These are phyloP conservation scores for Simplicillium sp. DNA, from an alignment of 2,329 filamentous ascomycete species.

Conservation along the genomic window DNA sequence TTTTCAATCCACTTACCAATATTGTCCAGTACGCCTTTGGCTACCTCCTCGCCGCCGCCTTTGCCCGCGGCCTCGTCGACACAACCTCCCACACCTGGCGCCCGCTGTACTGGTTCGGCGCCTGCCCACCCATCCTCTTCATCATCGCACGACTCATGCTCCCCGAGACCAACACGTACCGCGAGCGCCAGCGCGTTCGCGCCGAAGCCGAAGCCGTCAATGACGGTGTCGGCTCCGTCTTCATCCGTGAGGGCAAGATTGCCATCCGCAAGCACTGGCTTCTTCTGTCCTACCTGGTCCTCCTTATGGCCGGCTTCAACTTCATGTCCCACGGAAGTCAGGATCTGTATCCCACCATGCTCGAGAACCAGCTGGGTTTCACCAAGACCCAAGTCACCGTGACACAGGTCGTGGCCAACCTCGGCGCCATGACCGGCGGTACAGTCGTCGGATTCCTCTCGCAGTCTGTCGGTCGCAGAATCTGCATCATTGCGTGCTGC, in stretches of 20 bases:
- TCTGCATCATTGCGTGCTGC: slow-evolving; percentile 58
- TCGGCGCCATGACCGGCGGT: slow-evolving; percentile 62
- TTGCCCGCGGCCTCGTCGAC: slow-evolving; percentile 58
- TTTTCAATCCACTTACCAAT: slow-evolving; percentile 3
- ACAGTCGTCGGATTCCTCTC: slow-evolving; percentile 57
- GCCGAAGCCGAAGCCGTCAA: slow-evolving; percentile 22
- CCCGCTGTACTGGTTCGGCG: slow-evolving; percentile 83
- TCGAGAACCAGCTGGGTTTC: slow-evolving; percentile 46
- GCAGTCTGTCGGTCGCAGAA: slow-evolving; percentile 59
- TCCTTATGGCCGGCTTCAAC: slow-evolving; percentile 87
- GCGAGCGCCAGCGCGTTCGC: slow-evolving; percentile 55
- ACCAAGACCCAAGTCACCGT: slow-evolving; percentile 50
- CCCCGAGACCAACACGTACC: slow-evolving; percentile 69
- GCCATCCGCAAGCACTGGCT: slow-evolving; percentile 75
- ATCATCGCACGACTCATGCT: slow-evolving; percentile 70
- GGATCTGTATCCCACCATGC: slow-evolving; percentile 52
- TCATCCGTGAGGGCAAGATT: slow-evolving; percentile 67
- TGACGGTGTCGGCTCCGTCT: slow-evolving; percentile 41
- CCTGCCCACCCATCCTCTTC: slow-evolving; percentile 69
- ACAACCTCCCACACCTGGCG: slow-evolving; percentile 76
- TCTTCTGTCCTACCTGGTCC: slow-evolving; percentile 68
- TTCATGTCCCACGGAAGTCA: slow-evolving; percentile 77
- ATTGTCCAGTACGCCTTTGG: slow-evolving; percentile 44
- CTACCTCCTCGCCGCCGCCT: slow-evolving; percentile 52
- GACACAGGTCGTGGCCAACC: slow-evolving; percentile 62